phyloP scores from a whole-genome alignment of 208 protist genomes.

The Strigomonas culicis region DNA sequence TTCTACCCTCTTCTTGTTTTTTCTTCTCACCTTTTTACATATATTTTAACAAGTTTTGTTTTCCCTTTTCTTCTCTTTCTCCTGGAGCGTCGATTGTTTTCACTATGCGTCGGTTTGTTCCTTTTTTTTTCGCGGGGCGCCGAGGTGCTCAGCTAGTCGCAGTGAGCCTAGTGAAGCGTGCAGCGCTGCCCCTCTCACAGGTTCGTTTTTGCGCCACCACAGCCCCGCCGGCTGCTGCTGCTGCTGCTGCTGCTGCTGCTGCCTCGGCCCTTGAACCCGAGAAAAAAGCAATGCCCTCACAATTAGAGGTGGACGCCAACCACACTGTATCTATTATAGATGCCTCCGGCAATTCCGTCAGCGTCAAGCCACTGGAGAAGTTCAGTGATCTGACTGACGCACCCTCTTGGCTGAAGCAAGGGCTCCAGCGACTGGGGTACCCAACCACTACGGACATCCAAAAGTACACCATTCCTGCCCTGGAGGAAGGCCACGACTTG shows the following conservation, averaged over 20 bases:
- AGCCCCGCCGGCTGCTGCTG: no score
- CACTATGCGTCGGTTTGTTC: background rate
- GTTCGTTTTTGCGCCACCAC: no score
- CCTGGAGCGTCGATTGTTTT: background rate
- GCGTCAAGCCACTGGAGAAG: constrained; percentile 47
- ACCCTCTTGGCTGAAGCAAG: constrained; percentile 65
- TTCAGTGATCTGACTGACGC: constrained; percentile 54
- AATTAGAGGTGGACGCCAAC: constrained; percentile 13
- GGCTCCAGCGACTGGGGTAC: constrained; percentile 46
- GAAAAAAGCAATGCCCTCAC: background rate
- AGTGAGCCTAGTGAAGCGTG: no score
- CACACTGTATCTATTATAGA: constrained; percentile 56
- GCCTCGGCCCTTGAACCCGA: no score
- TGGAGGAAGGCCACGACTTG: constrained; percentile 91
- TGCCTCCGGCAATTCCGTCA: constrained; percentile 32
- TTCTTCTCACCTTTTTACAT: constrained; percentile 15
- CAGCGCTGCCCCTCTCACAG: no score
- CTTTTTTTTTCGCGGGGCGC: background rate
- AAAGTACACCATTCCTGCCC: constrained; percentile 77
- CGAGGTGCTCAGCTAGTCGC: no score
- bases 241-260: no score
- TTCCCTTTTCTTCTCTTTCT: background rate
- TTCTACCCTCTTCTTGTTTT: constrained; percentile 8
- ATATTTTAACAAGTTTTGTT: constrained; percentile 5
- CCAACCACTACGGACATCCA: constrained; percentile 85